Evolutionary conservation across 805 yeast species (phyloP), one percentile per base, ranked within the genome.

Genomic region (Myxozyma geophila): DNA sequence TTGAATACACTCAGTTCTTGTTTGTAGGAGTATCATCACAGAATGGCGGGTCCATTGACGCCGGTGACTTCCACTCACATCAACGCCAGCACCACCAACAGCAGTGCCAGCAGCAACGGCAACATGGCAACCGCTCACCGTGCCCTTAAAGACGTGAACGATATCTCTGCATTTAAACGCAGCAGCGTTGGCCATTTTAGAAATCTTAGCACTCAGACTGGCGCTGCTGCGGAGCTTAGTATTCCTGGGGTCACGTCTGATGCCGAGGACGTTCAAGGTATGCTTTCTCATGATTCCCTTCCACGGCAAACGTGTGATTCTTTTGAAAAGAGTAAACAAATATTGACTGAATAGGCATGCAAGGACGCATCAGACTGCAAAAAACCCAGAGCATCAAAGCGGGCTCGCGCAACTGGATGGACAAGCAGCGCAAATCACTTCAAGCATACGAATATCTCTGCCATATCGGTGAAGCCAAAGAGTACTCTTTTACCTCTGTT

Each of bases 391-490:
- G 63, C 4, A 13, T 52, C 37, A 52, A 37, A 21, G n/a, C 49
- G 7, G 39, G 40, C 17, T 54, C 64, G 0, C 39, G 69, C n/a
- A 55, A 53, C 48, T 75, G 77, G 78, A 75, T 76, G 79, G 82
- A 80, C 64, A 72, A 70, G 52, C 79, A 79, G 66, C 75, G 82
- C 7, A 73, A 78, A 63, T 75, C 75, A 61, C 62, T 79, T 44
- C 82, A 82, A 66, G 87, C 87, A 6, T 89, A 90, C 73, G 95
- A 89, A 73, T 90, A 90, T 70, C 78, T 90, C 50, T 90, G 96
- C 74, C 84, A 93, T 64, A 86, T 90, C 10, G 85, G 83, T 43
- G 95, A 90, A 72, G 90, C 92, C n/a, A 89, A 87, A 72, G 80
- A 80, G 72, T 73, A 63, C 50, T 72, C 70, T n/a, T 19, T n/a